phyloP scores from a whole-genome alignment of 2,329 filamentous ascomycete genomes.

The Nigrograna mackinnonii region DNA sequence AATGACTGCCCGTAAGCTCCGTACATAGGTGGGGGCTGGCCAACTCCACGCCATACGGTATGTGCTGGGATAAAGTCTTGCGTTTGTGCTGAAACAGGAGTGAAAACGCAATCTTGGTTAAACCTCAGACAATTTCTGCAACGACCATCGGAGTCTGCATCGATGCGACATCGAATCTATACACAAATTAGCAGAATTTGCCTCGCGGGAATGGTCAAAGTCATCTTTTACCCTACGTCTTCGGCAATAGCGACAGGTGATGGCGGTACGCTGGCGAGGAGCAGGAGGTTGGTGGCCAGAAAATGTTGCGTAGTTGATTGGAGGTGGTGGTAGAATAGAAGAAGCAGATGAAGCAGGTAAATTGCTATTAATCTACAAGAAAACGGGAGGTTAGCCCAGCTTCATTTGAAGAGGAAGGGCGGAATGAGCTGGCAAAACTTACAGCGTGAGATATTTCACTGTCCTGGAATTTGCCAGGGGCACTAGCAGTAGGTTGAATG shows the following conservation, averaged over 20 bases:
- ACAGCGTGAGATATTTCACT: background rate
- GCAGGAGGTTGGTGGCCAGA: background rate
- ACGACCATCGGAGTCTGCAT: background rate
- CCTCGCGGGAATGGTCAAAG: background rate
- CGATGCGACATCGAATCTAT: background rate
- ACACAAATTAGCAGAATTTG: background rate
- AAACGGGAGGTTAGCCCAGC: no score
- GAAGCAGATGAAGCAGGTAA: no score
- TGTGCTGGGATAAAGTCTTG: background rate
- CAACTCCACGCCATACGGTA: background rate
- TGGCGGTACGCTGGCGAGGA: background rate
- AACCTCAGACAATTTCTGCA: background rate
- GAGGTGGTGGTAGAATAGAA: no score
- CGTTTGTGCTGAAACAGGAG: background rate
- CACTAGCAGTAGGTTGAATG: background rate
- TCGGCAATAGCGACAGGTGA: background rate
- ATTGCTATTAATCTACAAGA: no score
- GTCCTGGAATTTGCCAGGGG: background rate
- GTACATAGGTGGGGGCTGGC: background rate
- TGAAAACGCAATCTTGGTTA: constrained; percentile 1
- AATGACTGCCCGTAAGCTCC: background rate
- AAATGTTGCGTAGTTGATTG: background rate
- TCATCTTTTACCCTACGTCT: background rate
- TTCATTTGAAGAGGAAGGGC: background rate
- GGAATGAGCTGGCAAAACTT: background rate